Conservation (phyloP, 1,139 yeast genomes). For the Schwanniomyces etchellsii region DNA sequence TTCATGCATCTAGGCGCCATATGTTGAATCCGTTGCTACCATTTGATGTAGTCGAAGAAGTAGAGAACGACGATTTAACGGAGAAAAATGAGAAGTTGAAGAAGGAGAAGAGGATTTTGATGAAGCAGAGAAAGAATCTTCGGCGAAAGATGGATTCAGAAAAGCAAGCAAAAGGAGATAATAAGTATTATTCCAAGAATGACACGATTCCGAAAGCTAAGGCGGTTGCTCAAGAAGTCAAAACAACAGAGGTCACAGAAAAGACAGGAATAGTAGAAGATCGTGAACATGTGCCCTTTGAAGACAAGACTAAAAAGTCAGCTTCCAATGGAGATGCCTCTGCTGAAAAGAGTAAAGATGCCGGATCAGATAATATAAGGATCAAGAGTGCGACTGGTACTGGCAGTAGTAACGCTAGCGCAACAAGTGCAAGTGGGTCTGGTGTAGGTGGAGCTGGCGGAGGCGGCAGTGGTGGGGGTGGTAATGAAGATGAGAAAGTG, state of each 20-base stretch:
- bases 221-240: constrained; percentile 8
- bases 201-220: constrained; percentile 13
- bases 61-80: constrained; percentile 24
- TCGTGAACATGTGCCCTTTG: constrained; percentile 5
- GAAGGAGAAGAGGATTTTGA: constrained; percentile 19
- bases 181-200: constrained; percentile 6
- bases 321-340: constrained; percentile 7
- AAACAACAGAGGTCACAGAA: neutral
- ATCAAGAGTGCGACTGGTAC: neutral
- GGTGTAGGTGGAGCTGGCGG: constrained; percentile 7
- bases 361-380: neutral
- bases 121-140: constrained; percentile 10
- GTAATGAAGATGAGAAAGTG: constrained; percentile 9
- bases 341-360: constrained; percentile 10
- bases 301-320: constrained; percentile 1
- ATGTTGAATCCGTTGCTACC: constrained; percentile 26
- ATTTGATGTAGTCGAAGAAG: constrained; percentile 27
- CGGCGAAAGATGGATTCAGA: constrained; percentile 5
- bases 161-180: constrained; percentile 5
- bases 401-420: neutral
- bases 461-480: constrained; percentile 8
- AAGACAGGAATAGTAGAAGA: neutral
- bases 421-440: too few relatives aligned
- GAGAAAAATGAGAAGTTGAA: constrained; percentile 20
- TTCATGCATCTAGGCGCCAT: too few relatives aligned